phyloP scores from a whole-genome alignment of 306 rosid genomes.

The Gastrolobium bilobum region DNA sequence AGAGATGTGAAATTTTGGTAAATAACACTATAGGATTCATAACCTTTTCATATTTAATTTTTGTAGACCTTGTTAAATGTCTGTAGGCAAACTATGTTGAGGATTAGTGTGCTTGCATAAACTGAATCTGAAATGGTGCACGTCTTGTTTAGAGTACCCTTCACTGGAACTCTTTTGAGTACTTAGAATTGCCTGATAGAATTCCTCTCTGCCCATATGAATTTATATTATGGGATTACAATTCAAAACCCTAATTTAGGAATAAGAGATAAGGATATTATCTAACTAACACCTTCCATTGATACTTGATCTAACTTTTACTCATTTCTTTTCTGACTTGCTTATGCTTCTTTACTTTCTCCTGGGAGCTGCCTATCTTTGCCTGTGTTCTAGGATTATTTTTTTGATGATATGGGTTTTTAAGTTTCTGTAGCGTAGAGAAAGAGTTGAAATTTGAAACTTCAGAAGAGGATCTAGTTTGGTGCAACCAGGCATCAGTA shows the following conservation, averaged over 20 bases:
- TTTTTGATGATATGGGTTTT: conserved; percentile 14
- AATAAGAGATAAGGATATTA: conserved; percentile 10
- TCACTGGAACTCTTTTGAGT: neutral
- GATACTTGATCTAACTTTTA: neutral
- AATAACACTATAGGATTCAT: neutral
- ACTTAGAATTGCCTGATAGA: conserved; percentile 4
- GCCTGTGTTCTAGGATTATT: conserved; percentile 11
- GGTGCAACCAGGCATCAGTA: conserved; percentile 19
- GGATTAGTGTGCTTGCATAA: conserved; percentile 34
- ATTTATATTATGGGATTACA: neutral
- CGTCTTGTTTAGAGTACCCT: conserved; percentile 30
- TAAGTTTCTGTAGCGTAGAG: conserved; percentile 21
- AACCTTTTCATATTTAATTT: neutral
- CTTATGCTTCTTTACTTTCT: neutral
- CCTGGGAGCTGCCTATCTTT: conserved; percentile 9
- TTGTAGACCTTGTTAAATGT: neutral
- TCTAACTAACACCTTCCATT: conserved; percentile 14
- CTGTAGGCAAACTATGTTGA: conserved; percentile 17
- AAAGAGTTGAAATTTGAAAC: conserved; percentile 11
- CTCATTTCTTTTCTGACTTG: conserved; percentile 4
- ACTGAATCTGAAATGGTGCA: conserved; percentile 32
- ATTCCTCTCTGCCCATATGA: neutral
- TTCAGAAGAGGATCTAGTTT: conserved; percentile 10
- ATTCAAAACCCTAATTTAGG: neutral
- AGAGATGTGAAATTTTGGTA: neutral